Conservation (phyloP, 1,284 basidiomycete genomes). For the Ustilago sp. region DNA sequence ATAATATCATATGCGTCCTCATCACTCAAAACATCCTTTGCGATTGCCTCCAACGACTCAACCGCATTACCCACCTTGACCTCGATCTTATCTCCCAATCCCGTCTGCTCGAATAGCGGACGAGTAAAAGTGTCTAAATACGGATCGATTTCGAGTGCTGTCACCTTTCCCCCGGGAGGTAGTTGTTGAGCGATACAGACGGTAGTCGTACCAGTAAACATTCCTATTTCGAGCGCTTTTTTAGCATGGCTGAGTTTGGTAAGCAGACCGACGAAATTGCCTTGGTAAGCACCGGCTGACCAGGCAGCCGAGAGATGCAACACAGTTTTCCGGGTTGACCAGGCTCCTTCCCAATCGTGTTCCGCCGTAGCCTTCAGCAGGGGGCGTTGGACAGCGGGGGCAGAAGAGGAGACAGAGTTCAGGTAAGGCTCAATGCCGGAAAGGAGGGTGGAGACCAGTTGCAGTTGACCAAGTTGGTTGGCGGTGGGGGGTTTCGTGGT, state of each 20-base stretch:
- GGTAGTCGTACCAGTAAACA: conserved; percentile 63
- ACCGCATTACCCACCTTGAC: conserved; percentile 62
- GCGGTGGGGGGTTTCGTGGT: conserved; percentile 2
- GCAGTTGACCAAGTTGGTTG: conserved; percentile 31
- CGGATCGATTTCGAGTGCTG: conserved; percentile 67
- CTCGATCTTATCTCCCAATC: conserved; percentile 61
- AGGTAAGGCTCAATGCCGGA: conserved; percentile 52
- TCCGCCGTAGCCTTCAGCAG: conserved; percentile 51
- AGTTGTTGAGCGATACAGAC: conserved; percentile 54
- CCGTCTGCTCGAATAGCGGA: conserved; percentile 64
- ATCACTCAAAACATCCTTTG: conserved; percentile 30
- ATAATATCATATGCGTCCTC: conserved; percentile 67
- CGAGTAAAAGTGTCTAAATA: conserved; percentile 61
- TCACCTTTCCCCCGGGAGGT: conserved; percentile 53
- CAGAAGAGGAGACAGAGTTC: conserved; percentile 38
- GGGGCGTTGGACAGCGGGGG: conserved; percentile 32
- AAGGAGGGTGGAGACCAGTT: conserved; percentile 43
- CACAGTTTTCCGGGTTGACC: conserved; percentile 28
- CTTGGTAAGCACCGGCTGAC: conserved; percentile 58
- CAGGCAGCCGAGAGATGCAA: conserved; percentile 46
- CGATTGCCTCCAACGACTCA: conserved; percentile 51
- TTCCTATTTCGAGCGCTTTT: conserved; percentile 59
- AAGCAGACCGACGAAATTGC: conserved; percentile 53
- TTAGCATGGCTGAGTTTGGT: conserved; percentile 45
- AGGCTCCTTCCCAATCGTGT: conserved; percentile 55